These are phyloP conservation scores for Boletales sp. DNA, from an alignment of 768 basidiomycete species.

Conservation along the genomic window DNA sequence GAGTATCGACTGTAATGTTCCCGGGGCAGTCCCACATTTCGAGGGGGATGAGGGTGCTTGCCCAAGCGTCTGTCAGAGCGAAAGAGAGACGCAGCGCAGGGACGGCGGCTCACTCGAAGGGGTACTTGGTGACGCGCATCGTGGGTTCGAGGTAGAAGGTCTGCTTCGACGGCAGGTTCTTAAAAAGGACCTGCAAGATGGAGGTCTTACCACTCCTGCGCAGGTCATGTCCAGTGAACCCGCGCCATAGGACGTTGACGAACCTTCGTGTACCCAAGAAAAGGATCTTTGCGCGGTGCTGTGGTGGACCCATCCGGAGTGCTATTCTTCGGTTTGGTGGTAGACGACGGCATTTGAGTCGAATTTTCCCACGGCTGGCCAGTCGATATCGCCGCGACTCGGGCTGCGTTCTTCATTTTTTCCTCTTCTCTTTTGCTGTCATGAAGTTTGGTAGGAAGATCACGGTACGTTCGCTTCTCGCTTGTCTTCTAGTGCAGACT, in stretches of 20 bases:
- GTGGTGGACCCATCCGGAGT: background rate
- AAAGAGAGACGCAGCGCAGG: background rate
- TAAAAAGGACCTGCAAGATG: conserved; percentile 89
- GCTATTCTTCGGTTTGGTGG: background rate
- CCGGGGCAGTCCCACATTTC: conserved; percentile 97
- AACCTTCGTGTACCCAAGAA: conserved; percentile 70
- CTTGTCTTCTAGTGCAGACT: background rate
- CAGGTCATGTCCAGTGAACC: conserved; percentile 1
- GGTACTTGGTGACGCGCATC: conserved; percentile 66
- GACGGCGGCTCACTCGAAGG: conserved; percentile 66
- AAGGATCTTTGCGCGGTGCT: conserved; percentile 59
- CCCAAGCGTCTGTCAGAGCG: background rate
- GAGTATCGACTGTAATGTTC: conserved; percentile 73
- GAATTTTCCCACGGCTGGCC: conserved; percentile 10
- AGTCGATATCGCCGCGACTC: too few species aligned
- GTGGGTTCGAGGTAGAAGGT: conserved; percentile 90
- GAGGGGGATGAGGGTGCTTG: conserved; percentile 85
- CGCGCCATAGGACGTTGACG: background rate
- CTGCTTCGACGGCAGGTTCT: conserved; percentile 75
- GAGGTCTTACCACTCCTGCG: conserved; percentile 88
- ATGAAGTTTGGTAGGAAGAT: conserved; percentile 89
- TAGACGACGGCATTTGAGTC: too few species aligned
- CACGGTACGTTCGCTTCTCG: conserved; percentile 41
- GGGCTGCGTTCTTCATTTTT: too few species aligned
- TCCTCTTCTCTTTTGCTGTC: background rate